phyloP scores from a whole-genome alignment of 2,329 filamentous ascomycete species.

The Trichoderma sp. region DNA sequence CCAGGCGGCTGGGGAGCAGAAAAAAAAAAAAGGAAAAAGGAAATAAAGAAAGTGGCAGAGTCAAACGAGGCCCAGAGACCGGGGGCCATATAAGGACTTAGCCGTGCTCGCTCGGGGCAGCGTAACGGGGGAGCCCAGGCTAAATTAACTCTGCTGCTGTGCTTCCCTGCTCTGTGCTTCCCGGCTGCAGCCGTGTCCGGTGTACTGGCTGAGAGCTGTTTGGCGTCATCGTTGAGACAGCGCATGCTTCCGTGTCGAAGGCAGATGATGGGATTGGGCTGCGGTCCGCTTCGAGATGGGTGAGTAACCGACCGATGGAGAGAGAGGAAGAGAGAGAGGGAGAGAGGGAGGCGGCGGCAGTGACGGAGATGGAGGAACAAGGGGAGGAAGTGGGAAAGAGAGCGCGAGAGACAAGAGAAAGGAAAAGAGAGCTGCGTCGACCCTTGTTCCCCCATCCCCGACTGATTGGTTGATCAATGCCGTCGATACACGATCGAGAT shows the following conservation, averaged over 20 bases:
- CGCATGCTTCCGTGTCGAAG: conserved; percentile 30
- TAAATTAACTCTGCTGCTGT: conserved; percentile 25
- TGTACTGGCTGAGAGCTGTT: conserved; percentile 22
- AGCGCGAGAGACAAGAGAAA: background rate
- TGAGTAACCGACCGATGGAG: conserved; percentile 28
- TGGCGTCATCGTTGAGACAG: conserved; percentile 18
- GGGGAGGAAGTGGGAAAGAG: background rate
- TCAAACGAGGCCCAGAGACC: conserved; percentile 2
- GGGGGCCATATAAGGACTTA: conserved; percentile 25
- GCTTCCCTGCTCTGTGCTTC: conserved; percentile 23
- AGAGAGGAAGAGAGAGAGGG: background rate
- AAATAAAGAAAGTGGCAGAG: background rate
- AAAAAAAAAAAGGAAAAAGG: background rate
- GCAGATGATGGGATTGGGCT: conserved; percentile 33
- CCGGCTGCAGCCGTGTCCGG: conserved; percentile 24
- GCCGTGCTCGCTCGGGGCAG: conserved; percentile 13
- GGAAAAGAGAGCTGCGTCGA: background rate
- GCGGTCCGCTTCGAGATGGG: conserved; percentile 36
- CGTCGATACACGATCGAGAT: too few species aligned
- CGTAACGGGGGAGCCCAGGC: conserved; percentile 17
- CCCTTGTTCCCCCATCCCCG: background rate
- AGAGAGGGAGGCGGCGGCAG: background rate
- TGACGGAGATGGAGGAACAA: background rate
- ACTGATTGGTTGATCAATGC: background rate
- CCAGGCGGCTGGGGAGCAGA: conserved; percentile 18